These are phyloP conservation scores for Linum trigynum DNA, from an alignment of 345 rosid genomes.

Conservation along the genomic window DNA sequence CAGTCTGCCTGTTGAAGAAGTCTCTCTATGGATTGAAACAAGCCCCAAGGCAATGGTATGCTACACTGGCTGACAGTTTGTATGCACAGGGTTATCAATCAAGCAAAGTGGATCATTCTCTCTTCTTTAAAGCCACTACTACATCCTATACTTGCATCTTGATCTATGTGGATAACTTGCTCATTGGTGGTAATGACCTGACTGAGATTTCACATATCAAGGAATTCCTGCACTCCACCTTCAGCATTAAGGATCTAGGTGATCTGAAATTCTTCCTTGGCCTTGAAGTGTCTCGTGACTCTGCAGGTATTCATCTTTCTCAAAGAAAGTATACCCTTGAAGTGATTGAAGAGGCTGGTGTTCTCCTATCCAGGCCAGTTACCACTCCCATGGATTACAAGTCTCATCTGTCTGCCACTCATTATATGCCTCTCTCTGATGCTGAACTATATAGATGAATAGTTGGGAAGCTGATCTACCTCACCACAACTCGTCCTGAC, in stretches of 20 bases:
- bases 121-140: too few species aligned
- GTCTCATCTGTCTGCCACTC: neutral
- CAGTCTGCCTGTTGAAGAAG: neutral
- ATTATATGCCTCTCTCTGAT: neutral
- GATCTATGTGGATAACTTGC: neutral
- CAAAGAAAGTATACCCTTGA: neutral
- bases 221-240: neutral
- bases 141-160: neutral
- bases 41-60: neutral
- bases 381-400: neutral
- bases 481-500: neutral
- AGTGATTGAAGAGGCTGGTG: neutral
- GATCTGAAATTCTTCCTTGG: neutral
- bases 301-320: neutral
- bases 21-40: neutral
- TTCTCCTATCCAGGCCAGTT: neutral
- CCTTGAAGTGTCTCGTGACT: neutral
- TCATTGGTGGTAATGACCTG: neutral
- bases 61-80: neutral
- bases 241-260: neutral
- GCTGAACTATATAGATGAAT: neutral
- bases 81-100: neutral
- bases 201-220: neutral
- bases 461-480: neutral
- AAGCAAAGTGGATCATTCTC: neutral